Evolutionary conservation across 331 rosid species (phyloP), one percentile per base, ranked within the genome.

Genomic region (Acacia concinna): DNA sequence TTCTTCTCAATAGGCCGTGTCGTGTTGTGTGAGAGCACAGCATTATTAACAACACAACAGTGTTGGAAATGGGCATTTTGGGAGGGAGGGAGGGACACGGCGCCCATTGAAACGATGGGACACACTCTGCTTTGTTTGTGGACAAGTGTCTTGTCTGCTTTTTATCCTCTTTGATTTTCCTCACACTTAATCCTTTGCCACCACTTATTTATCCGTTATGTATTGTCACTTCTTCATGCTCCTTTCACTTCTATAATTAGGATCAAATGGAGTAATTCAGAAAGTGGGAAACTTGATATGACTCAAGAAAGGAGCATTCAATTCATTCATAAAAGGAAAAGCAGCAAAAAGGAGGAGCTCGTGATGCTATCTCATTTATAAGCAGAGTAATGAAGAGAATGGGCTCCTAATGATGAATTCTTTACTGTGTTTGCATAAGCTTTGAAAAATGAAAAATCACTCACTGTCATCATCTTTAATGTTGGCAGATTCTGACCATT

Each of bases 71-170:
- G 18, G 18, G 51, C 51, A 14, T 44, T 47, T 71, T 47, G 43
- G 65, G 40, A 7, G 37, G 76, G 76, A n/a, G n/a, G n/a, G n/a
- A n/a, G n/a, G n/a, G n/a, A n/a, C n/a, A n/a, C n/a, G n/a, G 52
- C 70, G n/a, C 73, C 9, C 41, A 64, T 70, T 77, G 82, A 72
- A 70, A 78, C 71, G n/a, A 44, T 43, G 79, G 81, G 81, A 60
- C 69, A 12, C 18, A 25, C 78, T 4, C 37, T 68, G 69, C 66
- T 34, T 67, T 60, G 54, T 14, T 43, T 79, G 79, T 40, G 72
- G 79, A 86, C 44, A 30, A 51, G 57, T 27, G 52, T 81, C 57
- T 34, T 68, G 34, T 65, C 81, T 65, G 64, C 72, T 77, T 74
- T 46, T 28, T 32, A 30, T 32, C 31, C 13, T 30, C 27, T 43